A percentile compares a stretch with the other conserved stretches of the same genome.
phyloP scores from a whole-genome alignment of 2,329 filamentous ascomycete species.

The Ophiostoma montium region DNA sequence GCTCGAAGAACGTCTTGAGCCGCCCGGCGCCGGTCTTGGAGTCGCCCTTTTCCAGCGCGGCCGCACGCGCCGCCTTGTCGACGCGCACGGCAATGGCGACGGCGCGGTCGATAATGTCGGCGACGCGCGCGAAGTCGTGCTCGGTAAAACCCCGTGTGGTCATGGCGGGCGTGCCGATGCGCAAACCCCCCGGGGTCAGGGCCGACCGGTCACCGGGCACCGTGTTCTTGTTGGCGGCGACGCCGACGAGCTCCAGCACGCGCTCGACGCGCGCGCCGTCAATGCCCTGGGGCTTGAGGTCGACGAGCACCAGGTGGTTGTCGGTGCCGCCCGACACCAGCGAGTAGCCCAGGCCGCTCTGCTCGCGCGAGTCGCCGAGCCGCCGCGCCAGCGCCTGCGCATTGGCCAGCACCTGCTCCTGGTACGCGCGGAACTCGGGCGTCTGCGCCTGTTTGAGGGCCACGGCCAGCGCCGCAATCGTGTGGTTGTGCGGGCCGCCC shows the following conservation, averaged over 20 bases:
- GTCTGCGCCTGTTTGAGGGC: constrained; percentile 87
- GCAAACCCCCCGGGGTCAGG: constrained; percentile 79
- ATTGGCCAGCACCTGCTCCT: constrained; percentile 79
- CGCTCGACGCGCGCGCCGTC: constrained; percentile 85
- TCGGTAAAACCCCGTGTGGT: constrained; percentile 86
- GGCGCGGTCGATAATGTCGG: constrained; percentile 71
- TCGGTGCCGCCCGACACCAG: constrained; percentile 91
- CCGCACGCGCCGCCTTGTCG: constrained; percentile 56
- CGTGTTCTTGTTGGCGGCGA: constrained; percentile 99
- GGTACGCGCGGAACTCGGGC: constrained; percentile 84
- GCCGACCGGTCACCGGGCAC: constrained; percentile 91
- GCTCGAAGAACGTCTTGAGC: constrained; percentile 53
- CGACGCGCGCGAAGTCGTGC: constrained; percentile 75
- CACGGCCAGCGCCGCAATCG: constrained; percentile 88
- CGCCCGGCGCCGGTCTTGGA: constrained; percentile 52
- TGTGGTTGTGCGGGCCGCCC: constrained; percentile 97
- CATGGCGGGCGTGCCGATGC: constrained; percentile 95
- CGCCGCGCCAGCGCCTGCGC: constrained; percentile 70
- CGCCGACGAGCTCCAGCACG: constrained; percentile 79
- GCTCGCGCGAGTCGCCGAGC: constrained; percentile 52
- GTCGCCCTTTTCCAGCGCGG: constrained; percentile 51
- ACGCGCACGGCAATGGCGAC: constrained; percentile 66
- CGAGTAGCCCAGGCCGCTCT: constrained; percentile 68
- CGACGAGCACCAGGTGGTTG: constrained; percentile 88
- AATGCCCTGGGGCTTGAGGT: constrained; percentile 76